phyloP scores from a whole-genome alignment of 148 eudicot species.

The Suaeda aralocaspica region DNA sequence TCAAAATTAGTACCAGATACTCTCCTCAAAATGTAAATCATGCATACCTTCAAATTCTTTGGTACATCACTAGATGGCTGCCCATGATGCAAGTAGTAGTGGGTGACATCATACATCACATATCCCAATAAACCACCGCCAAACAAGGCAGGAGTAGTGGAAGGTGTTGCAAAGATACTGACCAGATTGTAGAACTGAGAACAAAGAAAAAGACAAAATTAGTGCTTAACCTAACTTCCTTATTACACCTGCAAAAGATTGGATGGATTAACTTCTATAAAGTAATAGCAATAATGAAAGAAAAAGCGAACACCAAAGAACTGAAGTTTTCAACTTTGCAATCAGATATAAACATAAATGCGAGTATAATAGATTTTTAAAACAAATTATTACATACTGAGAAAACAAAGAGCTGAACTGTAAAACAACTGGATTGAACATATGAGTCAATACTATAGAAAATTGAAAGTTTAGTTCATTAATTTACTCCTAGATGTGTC shows the following conservation, averaged over 20 bases:
- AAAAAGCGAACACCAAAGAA: too few species aligned
- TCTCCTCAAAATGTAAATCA: neutral
- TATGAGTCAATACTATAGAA: too few species aligned
- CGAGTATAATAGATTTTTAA: too few species aligned
- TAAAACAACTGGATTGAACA: too few species aligned
- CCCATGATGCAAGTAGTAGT: constrained; percentile 94
- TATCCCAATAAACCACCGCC: constrained; percentile 87
- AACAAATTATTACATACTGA: too few species aligned
- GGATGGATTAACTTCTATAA: neutral
- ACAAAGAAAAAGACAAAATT: constrained; percentile 7
- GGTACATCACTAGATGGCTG: constrained; percentile 60
- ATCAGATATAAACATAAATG: too few species aligned
- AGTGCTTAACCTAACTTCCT: neutral
- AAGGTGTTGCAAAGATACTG: constrained; percentile 51
- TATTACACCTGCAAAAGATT: neutral
- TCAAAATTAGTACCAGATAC: too few species aligned
- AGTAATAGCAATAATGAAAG: too few species aligned
- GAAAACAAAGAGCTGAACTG: too few species aligned
- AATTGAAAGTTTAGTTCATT: too few species aligned
- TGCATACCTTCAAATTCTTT: constrained; percentile 62
- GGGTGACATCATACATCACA: constrained; percentile 88
- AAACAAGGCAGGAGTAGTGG: constrained; percentile 69
- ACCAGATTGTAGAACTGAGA: constrained; percentile 72
- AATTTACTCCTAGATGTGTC: too few species aligned
- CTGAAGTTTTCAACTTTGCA: too few species aligned